Evolutionary conservation across 495 filamentous ascomycete genomes (phyloP), one percentile per base, ranked within the genome.

Genomic region (Talaromyces thailandensis): DNA sequence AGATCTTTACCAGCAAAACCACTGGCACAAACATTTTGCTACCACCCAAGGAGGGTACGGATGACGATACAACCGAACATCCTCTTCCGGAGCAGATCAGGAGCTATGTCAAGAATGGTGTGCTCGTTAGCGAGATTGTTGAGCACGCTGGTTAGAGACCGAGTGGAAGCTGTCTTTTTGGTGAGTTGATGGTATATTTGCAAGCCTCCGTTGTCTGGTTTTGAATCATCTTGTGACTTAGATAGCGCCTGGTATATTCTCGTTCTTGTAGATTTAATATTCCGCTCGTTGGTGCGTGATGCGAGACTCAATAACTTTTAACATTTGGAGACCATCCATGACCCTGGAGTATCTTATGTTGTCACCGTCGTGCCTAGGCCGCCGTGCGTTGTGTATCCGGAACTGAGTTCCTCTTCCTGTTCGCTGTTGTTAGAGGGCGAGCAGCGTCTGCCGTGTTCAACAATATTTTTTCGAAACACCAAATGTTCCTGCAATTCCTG

Each of bases 51-150:
- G 74, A 76, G 52, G 79, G 73, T 2, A 78, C 88, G 3, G 76
- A 86, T 32, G 86, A 84, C 2, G 94, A 98, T 65, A 92, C 89
- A 68, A 86, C 83, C 70, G 94, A 98, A 77, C 83, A 86, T 61
- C 84, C 94, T 14, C 72, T 97, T 58, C 94, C 94, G 4, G 88
- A 92, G 73, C 94, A 98, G 83, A 86, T 97, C 56, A 87, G 90
- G 79, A 91, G 86, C 60, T 88, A 87, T 62, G 81, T 88, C 63
- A 87, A 88, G 69, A 81, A 90, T 70, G 89, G 90, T 48, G 81
- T 86, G 63, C 68, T 96, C 64, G 82, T 89, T 18, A 92, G 79
- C 68, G 91, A 96, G 79, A 96, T 97, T 69, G 92, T 96, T 16
- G 90, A 92, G 65, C 91, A 96, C 75, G 84, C 86, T 58, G 90